A percentile compares a stretch with the other conserved stretches of the same genome.
Conservation (phyloP, 2,329 filamentous ascomycete species). For the Rutstroemia sp. region DNA sequence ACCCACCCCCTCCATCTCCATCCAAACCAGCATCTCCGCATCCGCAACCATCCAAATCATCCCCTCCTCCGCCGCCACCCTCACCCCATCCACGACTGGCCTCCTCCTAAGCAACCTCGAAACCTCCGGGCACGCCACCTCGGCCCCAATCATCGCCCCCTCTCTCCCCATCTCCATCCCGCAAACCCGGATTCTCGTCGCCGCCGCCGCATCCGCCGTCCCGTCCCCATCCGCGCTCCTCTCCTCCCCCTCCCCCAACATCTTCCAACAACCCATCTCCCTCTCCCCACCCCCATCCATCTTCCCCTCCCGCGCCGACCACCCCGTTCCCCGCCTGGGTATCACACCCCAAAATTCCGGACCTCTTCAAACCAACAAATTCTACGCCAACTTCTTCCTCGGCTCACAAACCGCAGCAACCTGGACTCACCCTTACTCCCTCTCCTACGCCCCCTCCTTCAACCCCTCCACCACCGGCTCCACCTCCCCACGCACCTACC, state of each 20-base stretch:
- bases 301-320: constrained; percentile 43
- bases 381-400: constrained; percentile 75
- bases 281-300: constrained; percentile 42
- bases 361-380: constrained; percentile 69
- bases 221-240: background rate
- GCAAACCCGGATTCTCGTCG: background rate
- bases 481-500: too few species aligned
- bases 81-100: background rate
- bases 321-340: constrained; percentile 49
- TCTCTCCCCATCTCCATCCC: background rate
- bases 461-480: too few species aligned
- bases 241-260: constrained; percentile 30
- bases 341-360: constrained; percentile 31
- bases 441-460: constrained; percentile 47
- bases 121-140: background rate
- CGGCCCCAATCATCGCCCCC: background rate
- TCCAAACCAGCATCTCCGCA: background rate
- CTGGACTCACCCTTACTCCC: constrained; percentile 69
- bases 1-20: background rate
- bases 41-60: background rate
- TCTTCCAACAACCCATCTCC: constrained; percentile 49
- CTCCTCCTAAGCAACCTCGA: background rate
- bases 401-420: constrained; percentile 60
- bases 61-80: background rate
- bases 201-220: background rate